Evolutionary conservation across 192 early-diverging fungal genomes (phyloP).

Genomic region (Linnemannia exigua): DNA sequence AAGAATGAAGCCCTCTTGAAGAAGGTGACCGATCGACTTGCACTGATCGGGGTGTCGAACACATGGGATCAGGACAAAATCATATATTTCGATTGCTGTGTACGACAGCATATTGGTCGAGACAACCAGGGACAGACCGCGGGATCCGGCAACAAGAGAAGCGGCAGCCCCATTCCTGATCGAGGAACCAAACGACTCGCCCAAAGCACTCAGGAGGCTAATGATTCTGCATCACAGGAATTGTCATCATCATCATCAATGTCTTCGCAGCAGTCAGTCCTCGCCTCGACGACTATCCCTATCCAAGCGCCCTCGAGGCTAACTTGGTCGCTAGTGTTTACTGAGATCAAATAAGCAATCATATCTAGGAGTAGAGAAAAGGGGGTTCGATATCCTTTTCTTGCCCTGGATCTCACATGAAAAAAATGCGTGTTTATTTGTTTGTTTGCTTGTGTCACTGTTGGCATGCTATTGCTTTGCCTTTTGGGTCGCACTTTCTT

Average conservation of each 20-base stretch:
- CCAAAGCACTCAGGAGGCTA: background rate
- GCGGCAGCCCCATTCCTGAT: background rate
- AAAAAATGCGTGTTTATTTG: background rate
- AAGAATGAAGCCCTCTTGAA: background rate
- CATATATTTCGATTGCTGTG: conserved; percentile 17
- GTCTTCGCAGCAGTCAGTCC: background rate
- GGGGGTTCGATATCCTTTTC: too few relatives aligned
- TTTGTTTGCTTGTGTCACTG: background rate
- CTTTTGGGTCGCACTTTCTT: background rate
- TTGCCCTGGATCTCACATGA: conserved; percentile 2
- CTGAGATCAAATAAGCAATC: background rate
- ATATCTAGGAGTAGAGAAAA: background rate
- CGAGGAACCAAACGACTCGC: background rate
- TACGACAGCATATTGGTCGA: background rate
- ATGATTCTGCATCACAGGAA: background rate
- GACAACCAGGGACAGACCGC: background rate
- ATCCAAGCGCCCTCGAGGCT: background rate
- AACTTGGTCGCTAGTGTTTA: background rate
- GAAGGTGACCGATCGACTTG: background rate
- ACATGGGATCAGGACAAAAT: background rate
- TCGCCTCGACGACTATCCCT: background rate
- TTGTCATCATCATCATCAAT: background rate
- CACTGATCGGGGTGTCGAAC: conserved; percentile 15
- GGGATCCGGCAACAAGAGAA: background rate
- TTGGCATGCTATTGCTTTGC: background rate